Evolutionary conservation across 371 early-diverging fungal species (phyloP).

Genomic region (Zychaea mexicana): DNA sequence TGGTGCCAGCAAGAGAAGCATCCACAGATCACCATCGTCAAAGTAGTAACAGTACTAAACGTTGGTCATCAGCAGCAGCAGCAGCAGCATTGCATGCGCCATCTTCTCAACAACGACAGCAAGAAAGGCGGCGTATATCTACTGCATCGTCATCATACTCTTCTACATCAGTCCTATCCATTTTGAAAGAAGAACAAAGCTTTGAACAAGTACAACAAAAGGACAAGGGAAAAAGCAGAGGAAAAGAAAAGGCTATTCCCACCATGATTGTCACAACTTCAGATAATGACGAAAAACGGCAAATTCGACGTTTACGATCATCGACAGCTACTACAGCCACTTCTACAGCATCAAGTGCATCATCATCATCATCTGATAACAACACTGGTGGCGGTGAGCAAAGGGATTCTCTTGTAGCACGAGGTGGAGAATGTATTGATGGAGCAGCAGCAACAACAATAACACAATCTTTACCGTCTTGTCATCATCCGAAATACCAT

Average conservation of each 20-base stretch:
- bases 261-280: slow-evolving; percentile 1
- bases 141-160: not conserved
- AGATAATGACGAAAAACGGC: not conserved
- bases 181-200: not conserved
- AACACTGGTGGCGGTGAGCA: not conserved
- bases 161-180: not conserved
- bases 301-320: not conserved
- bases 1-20: too few relatives aligned
- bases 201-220: not conserved
- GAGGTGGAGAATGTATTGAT: not conserved
- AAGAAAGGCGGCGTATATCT: not conserved
- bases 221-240: not conserved
- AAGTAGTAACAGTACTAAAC: too few relatives aligned
- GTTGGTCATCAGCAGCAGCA: too few relatives aligned
- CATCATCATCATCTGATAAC: not conserved
- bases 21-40: too few relatives aligned
- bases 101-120: not conserved
- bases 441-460: too few relatives aligned
- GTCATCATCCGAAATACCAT: not conserved
- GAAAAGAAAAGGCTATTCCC: not conserved
- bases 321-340: too few relatives aligned
- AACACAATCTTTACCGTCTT: not conserved
- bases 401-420: too few relatives aligned
- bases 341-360: not conserved
- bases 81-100: too few relatives aligned